Conservation (phyloP, 768 basidiomycete species). For the Naganishia kalamii region DNA sequence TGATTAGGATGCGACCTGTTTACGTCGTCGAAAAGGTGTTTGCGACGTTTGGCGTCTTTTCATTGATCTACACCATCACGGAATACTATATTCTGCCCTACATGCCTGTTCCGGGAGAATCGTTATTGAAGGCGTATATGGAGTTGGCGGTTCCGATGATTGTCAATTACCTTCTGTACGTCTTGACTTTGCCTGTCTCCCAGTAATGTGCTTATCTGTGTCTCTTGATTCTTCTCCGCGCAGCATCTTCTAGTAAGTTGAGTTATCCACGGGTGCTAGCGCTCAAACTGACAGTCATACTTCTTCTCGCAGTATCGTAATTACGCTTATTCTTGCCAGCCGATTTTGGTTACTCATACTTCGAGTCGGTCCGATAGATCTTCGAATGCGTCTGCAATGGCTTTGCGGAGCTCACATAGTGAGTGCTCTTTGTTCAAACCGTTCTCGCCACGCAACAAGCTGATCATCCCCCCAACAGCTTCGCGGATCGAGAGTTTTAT, state of each 20-base stretch:
- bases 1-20: constrained; percentile 53
- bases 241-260: constrained; percentile 44
- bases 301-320: constrained; percentile 34
- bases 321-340: background rate
- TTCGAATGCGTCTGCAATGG: constrained; percentile 91
- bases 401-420: constrained; percentile 89
- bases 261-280: background rate
- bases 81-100: constrained; percentile 89
- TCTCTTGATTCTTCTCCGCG: background rate
- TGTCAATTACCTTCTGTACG: constrained; percentile 72
- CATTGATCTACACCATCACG: constrained; percentile 70
- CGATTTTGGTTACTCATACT: background rate
- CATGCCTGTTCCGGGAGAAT: constrained; percentile 49
- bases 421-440: constrained; percentile 15
- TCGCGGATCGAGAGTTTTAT: constrained; percentile 96
- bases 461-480: constrained; percentile 51
- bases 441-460: background rate
- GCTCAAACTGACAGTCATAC: background rate
- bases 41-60: constrained; percentile 94
- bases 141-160: constrained; percentile 73
- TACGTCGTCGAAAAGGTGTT: constrained; percentile 69
- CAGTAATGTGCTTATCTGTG: constrained; percentile 47
- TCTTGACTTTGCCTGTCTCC: constrained; percentile 57
- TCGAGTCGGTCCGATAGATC: constrained; percentile 27
- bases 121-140: constrained; percentile 57